These are phyloP conservation scores for Cicer cuneatum DNA, from an alignment of 306 rosid genomes.

Conservation along the genomic window DNA sequence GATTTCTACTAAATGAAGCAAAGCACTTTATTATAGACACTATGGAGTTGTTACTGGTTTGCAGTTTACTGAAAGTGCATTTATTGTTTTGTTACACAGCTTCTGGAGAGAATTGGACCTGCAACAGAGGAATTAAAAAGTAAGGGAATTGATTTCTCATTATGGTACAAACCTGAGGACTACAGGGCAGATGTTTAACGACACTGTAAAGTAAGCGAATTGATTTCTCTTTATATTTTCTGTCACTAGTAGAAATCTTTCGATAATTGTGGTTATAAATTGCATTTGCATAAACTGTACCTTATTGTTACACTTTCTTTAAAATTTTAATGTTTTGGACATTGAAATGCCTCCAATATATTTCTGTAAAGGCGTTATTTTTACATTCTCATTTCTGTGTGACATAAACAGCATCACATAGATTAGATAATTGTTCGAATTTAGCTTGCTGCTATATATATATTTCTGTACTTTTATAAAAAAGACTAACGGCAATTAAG, in stretches of 20 bases:
- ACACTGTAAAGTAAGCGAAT: constrained; percentile 50
- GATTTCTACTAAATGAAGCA: constrained; percentile 4
- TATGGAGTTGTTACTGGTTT: neutral
- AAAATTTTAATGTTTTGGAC: constrained; percentile 13
- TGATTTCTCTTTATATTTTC: neutral
- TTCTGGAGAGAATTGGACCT: constrained; percentile 80
- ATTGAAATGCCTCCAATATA: neutral
- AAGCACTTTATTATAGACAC: neutral
- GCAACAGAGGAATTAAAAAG: constrained; percentile 78
- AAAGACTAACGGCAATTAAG: too few relatives aligned
- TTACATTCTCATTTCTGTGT: too few relatives aligned
- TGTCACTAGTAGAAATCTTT: constrained; percentile 14
- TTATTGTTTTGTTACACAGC: constrained; percentile 52
- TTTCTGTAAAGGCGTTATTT: neutral
- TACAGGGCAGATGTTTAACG: constrained; percentile 73
- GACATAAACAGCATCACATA: too few relatives aligned
- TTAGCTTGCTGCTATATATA: too few relatives aligned
- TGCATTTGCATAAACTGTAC: constrained; percentile 11
- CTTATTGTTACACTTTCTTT: neutral
- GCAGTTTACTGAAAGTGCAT: neutral
- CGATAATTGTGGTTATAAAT: neutral
- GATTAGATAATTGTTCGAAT: too few relatives aligned
- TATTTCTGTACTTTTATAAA: too few relatives aligned
- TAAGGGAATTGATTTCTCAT: constrained; percentile 75
- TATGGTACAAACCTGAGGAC: constrained; percentile 91